Evolutionary conservation across 2,329 filamentous ascomycete genomes (phyloP).

Genomic region (Fusarium buxicola): DNA sequence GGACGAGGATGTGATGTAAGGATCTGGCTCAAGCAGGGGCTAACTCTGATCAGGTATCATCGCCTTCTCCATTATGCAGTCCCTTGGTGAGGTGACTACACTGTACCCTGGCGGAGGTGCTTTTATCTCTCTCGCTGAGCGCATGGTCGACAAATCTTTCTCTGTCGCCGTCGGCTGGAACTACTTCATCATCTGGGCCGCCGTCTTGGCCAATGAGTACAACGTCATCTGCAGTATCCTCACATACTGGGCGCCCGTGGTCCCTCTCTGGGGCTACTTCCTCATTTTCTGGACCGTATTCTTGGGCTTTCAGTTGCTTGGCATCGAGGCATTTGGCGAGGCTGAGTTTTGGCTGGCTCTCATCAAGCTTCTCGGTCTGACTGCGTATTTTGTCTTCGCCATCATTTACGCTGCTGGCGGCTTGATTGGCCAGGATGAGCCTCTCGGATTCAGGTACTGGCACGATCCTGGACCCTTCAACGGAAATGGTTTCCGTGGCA

Average conservation of each 20-base stretch:
- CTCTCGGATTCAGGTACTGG: constrained; percentile 79
- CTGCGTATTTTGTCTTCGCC: constrained; percentile 79
- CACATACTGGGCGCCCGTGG: constrained; percentile 71
- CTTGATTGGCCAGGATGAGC: constrained; percentile 66
- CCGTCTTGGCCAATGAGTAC: constrained; percentile 76
- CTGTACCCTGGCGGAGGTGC: constrained; percentile 77
- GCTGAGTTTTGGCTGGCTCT: constrained; percentile 84
- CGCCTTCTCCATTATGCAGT: constrained; percentile 76
- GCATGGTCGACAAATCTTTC: constrained; percentile 78
- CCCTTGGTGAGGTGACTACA: constrained; percentile 79
- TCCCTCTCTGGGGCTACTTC: constrained; percentile 75
- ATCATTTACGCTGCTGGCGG: constrained; percentile 78
- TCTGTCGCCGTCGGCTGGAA: constrained; percentile 78
- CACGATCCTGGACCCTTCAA: constrained; percentile 75
- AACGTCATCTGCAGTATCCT: constrained; percentile 76
- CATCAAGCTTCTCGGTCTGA: constrained; percentile 75
- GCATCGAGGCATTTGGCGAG: constrained; percentile 80
- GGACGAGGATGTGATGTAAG: background rate
- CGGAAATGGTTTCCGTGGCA: constrained; percentile 73
- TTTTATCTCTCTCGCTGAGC: constrained; percentile 76
- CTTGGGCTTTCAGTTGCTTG: constrained; percentile 74
- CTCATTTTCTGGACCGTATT: constrained; percentile 81
- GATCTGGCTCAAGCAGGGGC: background rate
- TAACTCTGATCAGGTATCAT: constrained; percentile 61
- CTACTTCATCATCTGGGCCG: constrained; percentile 76